Evolutionary conservation across 768 basidiomycete species (phyloP).

Genomic region (Phlegmacium glaucopus): DNA sequence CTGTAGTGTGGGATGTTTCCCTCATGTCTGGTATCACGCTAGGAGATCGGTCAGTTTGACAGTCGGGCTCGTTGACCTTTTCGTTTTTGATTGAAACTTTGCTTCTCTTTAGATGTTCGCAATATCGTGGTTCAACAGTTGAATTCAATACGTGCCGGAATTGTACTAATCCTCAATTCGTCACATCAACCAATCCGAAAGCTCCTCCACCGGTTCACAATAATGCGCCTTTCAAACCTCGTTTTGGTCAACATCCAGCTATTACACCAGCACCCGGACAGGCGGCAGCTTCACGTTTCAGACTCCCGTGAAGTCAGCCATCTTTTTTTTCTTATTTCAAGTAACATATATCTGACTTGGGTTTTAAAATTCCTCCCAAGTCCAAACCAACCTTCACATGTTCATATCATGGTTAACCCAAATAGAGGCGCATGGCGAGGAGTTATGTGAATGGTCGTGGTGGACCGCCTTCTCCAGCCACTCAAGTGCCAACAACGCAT

Average conservation of each 20-base stretch:
- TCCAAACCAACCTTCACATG: constrained; percentile 32
- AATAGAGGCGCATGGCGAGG: no score
- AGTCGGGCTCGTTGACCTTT: no score
- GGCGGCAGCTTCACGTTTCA: constrained; percentile 60
- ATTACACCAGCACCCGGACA: constrained; percentile 56
- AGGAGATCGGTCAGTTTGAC: constrained; percentile 78
- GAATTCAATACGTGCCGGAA: constrained; percentile 89
- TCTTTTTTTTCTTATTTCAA: constrained; percentile 2
- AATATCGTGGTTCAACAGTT: constrained; percentile 88
- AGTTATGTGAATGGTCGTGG: no score
- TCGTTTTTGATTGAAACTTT: no score
- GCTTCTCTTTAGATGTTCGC: constrained; percentile 56
- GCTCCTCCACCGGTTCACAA: constrained; percentile 45
- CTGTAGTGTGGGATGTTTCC: constrained; percentile 90
- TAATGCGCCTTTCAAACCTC: constrained; percentile 59
- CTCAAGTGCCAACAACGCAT: no score
- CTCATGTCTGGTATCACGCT: constrained; percentile 82
- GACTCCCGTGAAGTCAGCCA: constrained; percentile 30
- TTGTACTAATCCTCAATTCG: constrained; percentile 80
- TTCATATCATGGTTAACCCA: constrained; percentile 79
- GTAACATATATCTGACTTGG: constrained; percentile 1
- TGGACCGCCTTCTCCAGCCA: no score
- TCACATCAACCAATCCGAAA: constrained; percentile 67
- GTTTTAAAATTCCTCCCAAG: constrained; percentile 1
- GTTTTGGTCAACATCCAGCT: constrained; percentile 62